Evolutionary conservation across 2,329 filamentous ascomycete species (phyloP).

Genomic region (Bipolaris bicolor): DNA sequence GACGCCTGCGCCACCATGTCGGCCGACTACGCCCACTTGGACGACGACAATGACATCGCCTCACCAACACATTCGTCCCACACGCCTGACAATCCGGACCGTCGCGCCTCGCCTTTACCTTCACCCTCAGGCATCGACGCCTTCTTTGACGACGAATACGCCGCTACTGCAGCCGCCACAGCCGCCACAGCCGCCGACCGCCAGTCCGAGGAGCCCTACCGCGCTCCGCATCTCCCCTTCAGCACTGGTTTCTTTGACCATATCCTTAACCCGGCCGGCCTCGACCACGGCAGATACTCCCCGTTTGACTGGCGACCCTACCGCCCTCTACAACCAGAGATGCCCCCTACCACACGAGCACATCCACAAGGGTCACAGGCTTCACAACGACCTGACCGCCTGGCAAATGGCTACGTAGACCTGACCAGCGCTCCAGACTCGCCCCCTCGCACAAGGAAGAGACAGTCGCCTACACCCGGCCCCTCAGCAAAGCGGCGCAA

Average conservation of each 20-base stretch:
- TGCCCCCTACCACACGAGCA: constrained; percentile 27
- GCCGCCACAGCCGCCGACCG: background rate
- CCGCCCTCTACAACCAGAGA: constrained; percentile 9
- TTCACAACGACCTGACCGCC: constrained; percentile 28
- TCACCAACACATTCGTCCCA: constrained; percentile 11
- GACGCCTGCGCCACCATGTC: constrained; percentile 27
- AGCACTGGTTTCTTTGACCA: constrained; percentile 36
- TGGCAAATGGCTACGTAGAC: constrained; percentile 48
- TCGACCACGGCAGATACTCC: constrained; percentile 22
- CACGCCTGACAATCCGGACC: constrained; percentile 3
- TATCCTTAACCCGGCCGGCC: constrained; percentile 37
- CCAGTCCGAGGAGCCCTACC: constrained; percentile 24
- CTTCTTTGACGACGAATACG: constrained; percentile 10
- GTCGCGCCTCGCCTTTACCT: constrained; percentile 6
- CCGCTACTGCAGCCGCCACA: background rate
- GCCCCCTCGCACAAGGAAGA: constrained; percentile 29
- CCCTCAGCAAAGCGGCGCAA: constrained; percentile 43
- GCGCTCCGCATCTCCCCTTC: constrained; percentile 22
- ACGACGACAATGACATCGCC: constrained; percentile 8
- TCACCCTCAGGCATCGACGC: constrained; percentile 5
- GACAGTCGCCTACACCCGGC: constrained; percentile 31
- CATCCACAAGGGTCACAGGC: constrained; percentile 13
- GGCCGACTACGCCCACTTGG: constrained; percentile 10
- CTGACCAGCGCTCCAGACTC: constrained; percentile 37
- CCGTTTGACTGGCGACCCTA: constrained; percentile 19